These are phyloP conservation scores for Erysimum cheiri DNA, from an alignment of 441 rosid genomes.

Conservation along the genomic window DNA sequence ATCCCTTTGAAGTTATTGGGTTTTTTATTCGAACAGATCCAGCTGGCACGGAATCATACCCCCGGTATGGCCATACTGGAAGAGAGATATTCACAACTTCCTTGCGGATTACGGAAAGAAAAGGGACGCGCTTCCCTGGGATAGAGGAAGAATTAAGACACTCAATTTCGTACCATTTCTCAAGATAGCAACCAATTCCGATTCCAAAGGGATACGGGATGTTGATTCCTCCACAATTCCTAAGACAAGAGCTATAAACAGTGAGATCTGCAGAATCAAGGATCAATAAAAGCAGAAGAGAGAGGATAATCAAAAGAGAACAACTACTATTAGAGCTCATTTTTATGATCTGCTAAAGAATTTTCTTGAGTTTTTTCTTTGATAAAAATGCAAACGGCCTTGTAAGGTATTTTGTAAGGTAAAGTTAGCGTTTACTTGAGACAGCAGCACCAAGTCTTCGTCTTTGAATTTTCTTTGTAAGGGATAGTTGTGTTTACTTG, in stretches of 20 bases:
- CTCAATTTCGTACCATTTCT: slow-evolving; percentile 37
- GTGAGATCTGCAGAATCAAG: not conserved
- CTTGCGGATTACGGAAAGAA: not conserved
- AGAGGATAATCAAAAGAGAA: not conserved
- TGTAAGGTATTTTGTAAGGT: not conserved
- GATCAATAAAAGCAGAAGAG: not conserved
- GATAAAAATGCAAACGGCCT: not conserved
- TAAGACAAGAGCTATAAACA: not conserved
- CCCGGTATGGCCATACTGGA: not conserved
- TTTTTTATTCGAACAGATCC: slow-evolving; percentile 12
- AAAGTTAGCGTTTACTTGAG: not conserved
- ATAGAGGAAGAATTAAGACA: slow-evolving; percentile 21
- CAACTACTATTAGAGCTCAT: slow-evolving; percentile 6
- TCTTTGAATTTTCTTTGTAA: not conserved
- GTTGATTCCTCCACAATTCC: slow-evolving; percentile 34
- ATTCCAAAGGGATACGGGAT: slow-evolving; percentile 51
- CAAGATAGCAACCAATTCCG: slow-evolving; percentile 34
- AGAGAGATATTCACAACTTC: slow-evolving; percentile 34
- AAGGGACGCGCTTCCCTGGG: not conserved
- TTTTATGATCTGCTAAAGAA: not conserved
- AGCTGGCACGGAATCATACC: too few species aligned
- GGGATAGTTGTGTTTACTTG: too few species aligned
- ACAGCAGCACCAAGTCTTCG: not conserved
- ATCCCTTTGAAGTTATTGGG: slow-evolving; percentile 31
- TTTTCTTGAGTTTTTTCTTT: not conserved